These are phyloP conservation scores for Fremontodendron californicum DNA, from an alignment of 345 rosid genomes.

Conservation along the genomic window DNA sequence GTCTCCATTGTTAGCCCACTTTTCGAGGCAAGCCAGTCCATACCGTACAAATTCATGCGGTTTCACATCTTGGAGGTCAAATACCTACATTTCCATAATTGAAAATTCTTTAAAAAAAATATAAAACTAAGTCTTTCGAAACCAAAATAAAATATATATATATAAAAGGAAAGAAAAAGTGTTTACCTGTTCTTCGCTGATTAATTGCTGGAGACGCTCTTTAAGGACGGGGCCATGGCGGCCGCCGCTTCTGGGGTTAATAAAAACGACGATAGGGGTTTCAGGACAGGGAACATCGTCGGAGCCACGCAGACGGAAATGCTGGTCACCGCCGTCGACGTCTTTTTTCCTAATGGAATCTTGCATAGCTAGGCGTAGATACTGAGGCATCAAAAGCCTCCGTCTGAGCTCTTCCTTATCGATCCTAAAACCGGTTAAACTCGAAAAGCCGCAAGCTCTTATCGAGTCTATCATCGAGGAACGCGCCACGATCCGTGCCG, in stretches of 20 bases:
- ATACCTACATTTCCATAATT: conserved; percentile 47
- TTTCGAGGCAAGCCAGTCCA: conserved; percentile 83
- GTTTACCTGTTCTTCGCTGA: conserved; percentile 70
- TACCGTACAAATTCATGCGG: conserved; percentile 69
- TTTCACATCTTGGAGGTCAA: conserved; percentile 77
- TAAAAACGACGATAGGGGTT: conserved; percentile 71
- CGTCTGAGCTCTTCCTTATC: conserved; percentile 58
- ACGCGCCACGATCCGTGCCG: conserved; percentile 48
- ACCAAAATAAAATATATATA: not conserved
- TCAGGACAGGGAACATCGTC: conserved; percentile 37
- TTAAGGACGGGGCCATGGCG: conserved; percentile 72
- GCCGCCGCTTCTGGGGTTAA: conserved; percentile 83
- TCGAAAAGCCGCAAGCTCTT: conserved; percentile 54
- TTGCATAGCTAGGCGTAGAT: conserved; percentile 62
- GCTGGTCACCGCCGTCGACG: conserved; percentile 25
- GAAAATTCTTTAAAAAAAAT: not conserved
- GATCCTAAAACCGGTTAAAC: conserved; percentile 62
- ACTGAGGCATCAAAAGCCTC: conserved; percentile 57
- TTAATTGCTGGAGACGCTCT: conserved; percentile 61
- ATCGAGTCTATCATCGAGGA: conserved; percentile 60
- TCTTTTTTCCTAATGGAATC: conserved; percentile 56
- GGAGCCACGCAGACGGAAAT: conserved; percentile 4
- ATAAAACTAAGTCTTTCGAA: not conserved
- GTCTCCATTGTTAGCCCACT: conserved; percentile 65
- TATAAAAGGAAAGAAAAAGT: not conserved